Conservation (phyloP, 306 rosid genomes). For the Geum urbanum region DNA sequence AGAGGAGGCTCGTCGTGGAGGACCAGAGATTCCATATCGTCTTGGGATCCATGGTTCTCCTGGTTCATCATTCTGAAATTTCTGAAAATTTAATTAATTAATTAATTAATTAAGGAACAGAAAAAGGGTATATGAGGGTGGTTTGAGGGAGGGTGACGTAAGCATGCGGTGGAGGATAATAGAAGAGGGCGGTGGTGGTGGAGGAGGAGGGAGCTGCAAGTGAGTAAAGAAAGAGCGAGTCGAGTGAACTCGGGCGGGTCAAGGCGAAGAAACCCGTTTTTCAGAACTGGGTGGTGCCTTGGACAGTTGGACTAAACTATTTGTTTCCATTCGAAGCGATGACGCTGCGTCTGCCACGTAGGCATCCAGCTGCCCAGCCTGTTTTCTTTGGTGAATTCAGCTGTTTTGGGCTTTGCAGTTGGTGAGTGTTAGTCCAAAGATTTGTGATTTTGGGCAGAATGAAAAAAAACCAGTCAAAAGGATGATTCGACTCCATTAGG, state of each 20-base stretch:
- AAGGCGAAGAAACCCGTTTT: not conserved
- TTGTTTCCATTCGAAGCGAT: constrained; percentile 1
- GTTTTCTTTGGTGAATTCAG: not conserved
- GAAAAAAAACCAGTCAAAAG: too few species aligned
- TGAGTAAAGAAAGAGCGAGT: not conserved
- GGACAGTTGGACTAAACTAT: not conserved
- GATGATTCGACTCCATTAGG: too few species aligned
- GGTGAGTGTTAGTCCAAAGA: too few species aligned
- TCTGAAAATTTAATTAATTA: not conserved
- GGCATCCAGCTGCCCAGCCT: constrained; percentile 9
- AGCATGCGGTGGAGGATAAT: not conserved
- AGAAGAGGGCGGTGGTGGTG: not conserved
- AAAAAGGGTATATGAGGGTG: too few species aligned
- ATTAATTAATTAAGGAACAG: not conserved
- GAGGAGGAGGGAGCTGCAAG: not conserved
- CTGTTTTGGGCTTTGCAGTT: not conserved
- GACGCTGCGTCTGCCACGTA: constrained; percentile 14
- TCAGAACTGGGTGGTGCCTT: constrained; percentile 9
- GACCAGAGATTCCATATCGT: constrained; percentile 42
- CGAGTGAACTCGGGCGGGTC: constrained; percentile 10
- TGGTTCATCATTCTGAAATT: constrained; percentile 31
- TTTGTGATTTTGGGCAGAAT: too few species aligned
- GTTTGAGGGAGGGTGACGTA: not conserved
- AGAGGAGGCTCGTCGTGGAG: constrained; percentile 26
- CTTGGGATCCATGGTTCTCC: constrained; percentile 27